These are phyloP conservation scores for Cyberlindnera japonica DNA, from an alignment of 805 yeast species.

Conservation along the genomic window DNA sequence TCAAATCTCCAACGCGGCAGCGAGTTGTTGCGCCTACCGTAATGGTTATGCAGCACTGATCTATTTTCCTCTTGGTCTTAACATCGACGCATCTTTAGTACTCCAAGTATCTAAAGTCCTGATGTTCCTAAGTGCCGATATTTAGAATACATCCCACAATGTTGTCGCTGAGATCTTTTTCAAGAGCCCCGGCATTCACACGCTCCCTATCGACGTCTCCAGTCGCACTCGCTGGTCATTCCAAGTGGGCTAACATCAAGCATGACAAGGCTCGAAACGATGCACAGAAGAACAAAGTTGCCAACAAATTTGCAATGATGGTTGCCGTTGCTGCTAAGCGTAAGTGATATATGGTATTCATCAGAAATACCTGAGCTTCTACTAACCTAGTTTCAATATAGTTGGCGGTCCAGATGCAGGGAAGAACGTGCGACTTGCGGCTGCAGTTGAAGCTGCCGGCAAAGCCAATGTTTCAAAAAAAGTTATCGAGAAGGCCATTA, in stretches of 20 bases:
- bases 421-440: slow-evolving; percentile 56
- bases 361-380: not conserved
- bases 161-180: not conserved
- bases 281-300: slow-evolving; percentile 64
- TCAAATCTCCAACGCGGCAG: not conserved
- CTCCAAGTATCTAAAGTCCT: too few relatives aligned
- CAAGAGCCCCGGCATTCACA: slow-evolving; percentile 2
- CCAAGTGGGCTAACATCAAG: slow-evolving; percentile 92
- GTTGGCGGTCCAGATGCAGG: slow-evolving; percentile 66
- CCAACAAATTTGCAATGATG: slow-evolving; percentile 66
- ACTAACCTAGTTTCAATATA: slow-evolving; percentile 4
- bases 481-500: slow-evolving; percentile 83
- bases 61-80: not conserved
- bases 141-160: too few relatives aligned
- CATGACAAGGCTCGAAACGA: slow-evolving; percentile 94
- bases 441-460: slow-evolving; percentile 75
- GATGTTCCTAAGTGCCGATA: too few relatives aligned
- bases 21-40: slow-evolving; percentile 1
- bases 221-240: slow-evolving; percentile 57
- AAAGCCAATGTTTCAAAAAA: slow-evolving; percentile 75
- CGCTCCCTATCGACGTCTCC: slow-evolving; percentile 10
- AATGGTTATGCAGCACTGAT: not conserved
- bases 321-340: slow-evolving; percentile 70
- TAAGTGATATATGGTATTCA: slow-evolving; percentile 12
- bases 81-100: too few relatives aligned